Evolutionary conservation across 371 early-diverging fungal genomes (phyloP).

Genomic region (Circinella umbellata): DNA sequence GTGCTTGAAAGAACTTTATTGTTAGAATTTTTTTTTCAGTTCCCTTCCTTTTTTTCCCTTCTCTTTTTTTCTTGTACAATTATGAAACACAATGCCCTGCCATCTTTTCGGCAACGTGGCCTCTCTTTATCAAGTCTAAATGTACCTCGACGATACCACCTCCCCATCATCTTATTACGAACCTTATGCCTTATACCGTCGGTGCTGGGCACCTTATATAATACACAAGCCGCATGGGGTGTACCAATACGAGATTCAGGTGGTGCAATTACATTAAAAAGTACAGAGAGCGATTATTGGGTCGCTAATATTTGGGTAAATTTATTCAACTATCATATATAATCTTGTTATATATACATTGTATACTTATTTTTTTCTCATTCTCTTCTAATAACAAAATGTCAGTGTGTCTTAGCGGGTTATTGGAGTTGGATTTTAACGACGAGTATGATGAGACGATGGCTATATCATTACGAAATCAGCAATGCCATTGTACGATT

Average conservation of each 20-base stretch:
- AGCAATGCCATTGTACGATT: constrained; percentile 63
- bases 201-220: constrained; percentile 45
- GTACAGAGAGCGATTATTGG: constrained; percentile 58
- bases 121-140: constrained; percentile 44
- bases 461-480: constrained; percentile 66
- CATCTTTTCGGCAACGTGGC: constrained; percentile 33
- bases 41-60: not conserved
- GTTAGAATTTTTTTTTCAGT: not conserved
- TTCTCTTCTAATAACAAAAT: too few species aligned
- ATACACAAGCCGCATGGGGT: constrained; percentile 40
- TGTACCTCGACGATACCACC: constrained; percentile 46
- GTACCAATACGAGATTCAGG: constrained; percentile 57
- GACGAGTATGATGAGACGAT: constrained; percentile 63
- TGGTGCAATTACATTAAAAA: constrained; percentile 48
- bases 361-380: too few species aligned
- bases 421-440: constrained; percentile 66
- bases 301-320: constrained; percentile 64
- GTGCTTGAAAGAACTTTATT: too few species aligned
- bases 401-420: constrained; percentile 41
- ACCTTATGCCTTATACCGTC: constrained; percentile 53
- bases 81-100: constrained; percentile 32
- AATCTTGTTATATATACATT: too few species aligned
- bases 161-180: constrained; percentile 49
- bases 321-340: not conserved
- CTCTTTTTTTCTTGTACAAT: not conserved